Evolutionary conservation across 2,329 filamentous ascomycete genomes (phyloP), one percentile per base, ranked within the genome.

Genomic region (Fusarium nurragi): DNA sequence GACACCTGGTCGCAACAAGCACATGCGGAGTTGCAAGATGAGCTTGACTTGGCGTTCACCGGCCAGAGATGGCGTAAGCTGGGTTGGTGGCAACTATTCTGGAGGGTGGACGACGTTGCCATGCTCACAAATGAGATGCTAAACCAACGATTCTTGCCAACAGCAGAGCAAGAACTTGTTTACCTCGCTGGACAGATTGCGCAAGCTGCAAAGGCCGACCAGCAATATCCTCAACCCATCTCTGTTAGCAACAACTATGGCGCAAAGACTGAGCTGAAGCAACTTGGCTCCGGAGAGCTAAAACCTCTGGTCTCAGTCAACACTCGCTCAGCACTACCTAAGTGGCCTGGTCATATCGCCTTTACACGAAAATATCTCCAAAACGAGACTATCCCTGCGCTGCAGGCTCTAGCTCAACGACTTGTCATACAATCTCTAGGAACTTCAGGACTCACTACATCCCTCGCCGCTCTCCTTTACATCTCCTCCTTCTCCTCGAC

Each of bases 41-140:
- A 93, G 68, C 86, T 97, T 3, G 90, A 94, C 65, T 79, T 87
- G 40, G 93, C 92, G 0, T 94, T 97, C 69, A 81, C 85, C 0
- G 88, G 91, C n/a, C 83, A 80, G 18, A 83, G 88, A 36, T 97
- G 94, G 94, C 86, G 87, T 23, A 90, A 91, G 64, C 81, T 97
- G 5, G 85, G 88, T 16, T 98, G 94, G 94, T 97, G 93, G 90
- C 97, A 97, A 75, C 84, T 98, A 0, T 93, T 97, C 74, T 97
- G 93, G 93, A 88, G 93, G 19, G 93, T 95, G 22, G 94, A 98
- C 73, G 94, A 97, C 71, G 92, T 97, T 12, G 87, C 88, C 4
- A 90, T 94, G 84, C 88, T 97, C 52, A 89, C 91, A 4, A 87
- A 88, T 1, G 91, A 95, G 68, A 90, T 97, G 60, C 81, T 97